Evolutionary conservation across 2,329 filamentous ascomycete genomes (phyloP).

Genomic region (Penicillium occitanis): DNA sequence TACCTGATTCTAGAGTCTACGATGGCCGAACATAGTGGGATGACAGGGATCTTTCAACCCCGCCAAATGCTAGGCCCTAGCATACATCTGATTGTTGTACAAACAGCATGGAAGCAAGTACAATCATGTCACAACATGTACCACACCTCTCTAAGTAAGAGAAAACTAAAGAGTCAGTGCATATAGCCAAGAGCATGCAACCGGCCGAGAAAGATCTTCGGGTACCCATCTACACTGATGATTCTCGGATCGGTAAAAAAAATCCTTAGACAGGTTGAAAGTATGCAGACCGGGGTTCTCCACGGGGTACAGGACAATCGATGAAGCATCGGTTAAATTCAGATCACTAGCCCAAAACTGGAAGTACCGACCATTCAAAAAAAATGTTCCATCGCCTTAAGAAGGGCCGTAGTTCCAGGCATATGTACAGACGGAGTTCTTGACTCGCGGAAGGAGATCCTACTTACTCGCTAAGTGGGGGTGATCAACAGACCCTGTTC

Average conservation of each 20-base stretch:
- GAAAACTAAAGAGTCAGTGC: neutral
- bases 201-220: neutral
- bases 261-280: neutral
- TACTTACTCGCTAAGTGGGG: neutral
- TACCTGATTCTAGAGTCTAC: neutral
- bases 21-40: neutral
- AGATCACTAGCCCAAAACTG: neutral
- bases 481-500: neutral
- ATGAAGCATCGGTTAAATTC: constrained; percentile 6
- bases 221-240: neutral
- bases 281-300: neutral
- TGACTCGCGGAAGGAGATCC: neutral
- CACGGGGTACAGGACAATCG: constrained; percentile 1
- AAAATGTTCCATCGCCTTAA: neutral
- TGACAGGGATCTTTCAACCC: neutral
- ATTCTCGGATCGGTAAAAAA: neutral
- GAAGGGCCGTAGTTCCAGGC: neutral
- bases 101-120: neutral
- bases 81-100: neutral
- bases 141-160: neutral
- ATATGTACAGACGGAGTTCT: neutral
- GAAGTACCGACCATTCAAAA: neutral
- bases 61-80: neutral
- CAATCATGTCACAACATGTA: neutral
- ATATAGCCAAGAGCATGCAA: constrained; percentile 12